A percentile compares a stretch with the other conserved stretches of the same genome.
Conservation (phyloP, 257 asterid species). For the Solanum phureja region DNA sequence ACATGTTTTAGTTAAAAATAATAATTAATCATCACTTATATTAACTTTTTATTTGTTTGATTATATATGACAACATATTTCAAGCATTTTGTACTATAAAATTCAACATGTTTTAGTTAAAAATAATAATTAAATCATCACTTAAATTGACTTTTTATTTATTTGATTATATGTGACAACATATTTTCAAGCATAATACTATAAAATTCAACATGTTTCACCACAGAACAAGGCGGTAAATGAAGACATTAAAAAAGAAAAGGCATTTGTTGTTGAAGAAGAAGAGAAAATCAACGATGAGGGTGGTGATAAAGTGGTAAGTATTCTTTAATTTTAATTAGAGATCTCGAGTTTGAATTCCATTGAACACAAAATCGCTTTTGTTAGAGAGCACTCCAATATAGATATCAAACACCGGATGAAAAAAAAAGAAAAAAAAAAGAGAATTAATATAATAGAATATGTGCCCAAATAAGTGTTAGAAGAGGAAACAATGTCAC, state of each 20-base stretch:
- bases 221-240: not conserved
- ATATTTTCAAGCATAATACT: not conserved
- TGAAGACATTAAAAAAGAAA: not conserved
- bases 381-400: too few species aligned
- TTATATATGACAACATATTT: not conserved
- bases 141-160: not conserved
- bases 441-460: not conserved
- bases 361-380: rapidly evolving
- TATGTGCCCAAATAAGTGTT: not conserved
- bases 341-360: too few species aligned
- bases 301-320: too few species aligned
- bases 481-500: not conserved
- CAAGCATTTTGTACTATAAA: not conserved
- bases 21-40: too few species aligned
- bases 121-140: not conserved
- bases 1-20: too few species aligned
- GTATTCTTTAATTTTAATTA: too few species aligned
- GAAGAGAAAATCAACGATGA: not conserved
- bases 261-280: not conserved
- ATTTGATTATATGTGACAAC: not conserved
- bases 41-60: too few species aligned
- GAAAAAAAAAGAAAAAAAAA: too few species aligned
- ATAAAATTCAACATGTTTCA: not conserved
- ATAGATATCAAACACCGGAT: rapidly evolving
- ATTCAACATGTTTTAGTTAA: not conserved